Evolutionary conservation across 371 early-diverging fungal species (phyloP).

Genomic region (Nematocida parisii): DNA sequence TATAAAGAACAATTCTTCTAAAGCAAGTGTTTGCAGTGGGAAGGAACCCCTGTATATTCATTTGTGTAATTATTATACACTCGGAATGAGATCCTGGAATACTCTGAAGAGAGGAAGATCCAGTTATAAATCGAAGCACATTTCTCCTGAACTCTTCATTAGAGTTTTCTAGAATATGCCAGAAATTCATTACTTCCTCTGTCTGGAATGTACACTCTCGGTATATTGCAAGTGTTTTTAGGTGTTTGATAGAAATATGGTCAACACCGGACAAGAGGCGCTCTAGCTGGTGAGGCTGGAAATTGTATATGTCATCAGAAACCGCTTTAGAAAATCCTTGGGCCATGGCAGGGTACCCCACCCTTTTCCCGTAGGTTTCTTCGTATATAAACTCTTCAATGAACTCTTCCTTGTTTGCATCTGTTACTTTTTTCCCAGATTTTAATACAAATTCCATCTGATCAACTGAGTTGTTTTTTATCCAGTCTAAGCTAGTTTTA

Average conservation of each 20-base stretch:
- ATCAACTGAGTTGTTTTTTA: conserved; percentile 24
- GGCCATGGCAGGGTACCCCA: conserved; percentile 17
- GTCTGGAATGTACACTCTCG: conserved; percentile 24
- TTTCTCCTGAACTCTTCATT: conserved; percentile 30
- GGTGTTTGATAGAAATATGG: conserved; percentile 21
- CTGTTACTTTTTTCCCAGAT: conserved; percentile 13
- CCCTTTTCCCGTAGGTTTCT: conserved; percentile 27
- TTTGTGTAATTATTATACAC: conserved; percentile 24
- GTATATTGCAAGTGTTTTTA: conserved; percentile 37
- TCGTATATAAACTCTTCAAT: conserved; percentile 35
- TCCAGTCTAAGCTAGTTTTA: conserved; percentile 37
- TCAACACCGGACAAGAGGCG: conserved; percentile 37
- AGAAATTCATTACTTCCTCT: conserved; percentile 36
- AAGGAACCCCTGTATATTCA: conserved; percentile 20
- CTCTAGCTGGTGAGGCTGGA: conserved; percentile 30
- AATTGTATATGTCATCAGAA: conserved; percentile 24
- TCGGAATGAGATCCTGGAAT: conserved; percentile 12
- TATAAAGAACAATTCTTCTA: conserved; percentile 38
- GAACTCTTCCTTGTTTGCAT: conserved; percentile 44
- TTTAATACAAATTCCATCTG: conserved; percentile 27
- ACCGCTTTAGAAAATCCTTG: conserved; percentile 15
- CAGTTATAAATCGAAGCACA: conserved; percentile 47
- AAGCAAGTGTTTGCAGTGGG: conserved; percentile 57
- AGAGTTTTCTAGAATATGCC: conserved; percentile 25
- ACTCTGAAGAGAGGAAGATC: conserved; percentile 46